Percentiles rank a stretch among this genome's conserved stretches.
Conservation (phyloP, 1,139 yeast genomes). For the Scheffersomyces parashehatae region DNA sequence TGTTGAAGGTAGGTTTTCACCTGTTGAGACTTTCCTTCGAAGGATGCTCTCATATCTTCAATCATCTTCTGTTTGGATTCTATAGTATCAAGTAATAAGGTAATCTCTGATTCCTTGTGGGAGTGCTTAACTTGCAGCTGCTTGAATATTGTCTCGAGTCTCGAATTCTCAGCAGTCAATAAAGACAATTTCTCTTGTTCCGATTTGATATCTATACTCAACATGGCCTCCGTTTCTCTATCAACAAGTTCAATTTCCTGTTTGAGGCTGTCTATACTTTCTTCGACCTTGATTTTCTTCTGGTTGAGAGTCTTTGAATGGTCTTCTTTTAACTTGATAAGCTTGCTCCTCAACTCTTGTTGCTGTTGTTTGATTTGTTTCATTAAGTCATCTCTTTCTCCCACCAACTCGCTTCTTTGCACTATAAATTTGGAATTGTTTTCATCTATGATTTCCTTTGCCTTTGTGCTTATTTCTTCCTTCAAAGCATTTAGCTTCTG, state of each 20-base stretch:
- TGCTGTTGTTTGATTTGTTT: constrained; percentile 12
- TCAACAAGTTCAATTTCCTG: constrained; percentile 14
- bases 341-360: constrained; percentile 22
- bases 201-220: neutral
- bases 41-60: constrained; percentile 5
- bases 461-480: constrained; percentile 32
- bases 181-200: constrained; percentile 2
- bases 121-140: constrained; percentile 12
- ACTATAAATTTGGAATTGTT: constrained; percentile 26
- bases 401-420: constrained; percentile 18
- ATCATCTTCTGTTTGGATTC: constrained; percentile 10
- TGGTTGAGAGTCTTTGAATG: constrained; percentile 21
- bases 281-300: constrained; percentile 23
- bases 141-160: constrained; percentile 6
- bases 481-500: constrained; percentile 36
- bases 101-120: constrained; percentile 23
- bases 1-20: constrained; percentile 6
- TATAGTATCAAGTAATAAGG: constrained; percentile 14
- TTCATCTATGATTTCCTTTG: constrained; percentile 34
- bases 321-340: constrained; percentile 28
- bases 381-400: constrained; percentile 15
- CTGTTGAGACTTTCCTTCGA: constrained; percentile 3
- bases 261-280: constrained; percentile 14
- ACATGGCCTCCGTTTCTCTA: constrained; percentile 3
- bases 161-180: constrained; percentile 6